These are phyloP conservation scores for Elymus sibiricus DNA, from an alignment of 176 grass and related monocot genomes.

Conservation along the genomic window DNA sequence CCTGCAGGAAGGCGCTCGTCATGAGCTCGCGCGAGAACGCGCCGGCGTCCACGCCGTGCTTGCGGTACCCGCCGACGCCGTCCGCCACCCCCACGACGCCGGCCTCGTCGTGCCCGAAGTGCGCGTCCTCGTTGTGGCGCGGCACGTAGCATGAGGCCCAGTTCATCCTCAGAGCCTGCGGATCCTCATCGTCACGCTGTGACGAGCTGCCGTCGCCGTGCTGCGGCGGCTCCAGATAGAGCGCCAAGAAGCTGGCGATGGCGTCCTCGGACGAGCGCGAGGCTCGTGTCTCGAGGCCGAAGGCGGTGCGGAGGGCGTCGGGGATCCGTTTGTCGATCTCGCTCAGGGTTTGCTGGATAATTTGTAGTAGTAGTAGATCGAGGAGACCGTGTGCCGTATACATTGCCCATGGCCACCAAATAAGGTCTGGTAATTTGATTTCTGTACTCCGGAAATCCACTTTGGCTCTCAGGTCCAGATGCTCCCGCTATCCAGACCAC, in stretches of 20 bases:
- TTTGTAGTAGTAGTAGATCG: not conserved
- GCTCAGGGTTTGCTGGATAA: not conserved
- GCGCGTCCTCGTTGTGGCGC: slow-evolving; percentile 26
- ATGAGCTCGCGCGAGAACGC: slow-evolving; percentile 32
- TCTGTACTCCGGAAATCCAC: too few species aligned
- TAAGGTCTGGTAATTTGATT: too few species aligned
- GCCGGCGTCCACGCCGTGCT: not conserved
- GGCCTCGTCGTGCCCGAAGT: slow-evolving; percentile 18
- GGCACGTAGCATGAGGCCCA: not conserved
- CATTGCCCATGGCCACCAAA: not conserved
- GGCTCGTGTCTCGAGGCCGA: not conserved
- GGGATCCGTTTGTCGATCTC: slow-evolving; percentile 19
- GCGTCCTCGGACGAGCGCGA: not conserved
- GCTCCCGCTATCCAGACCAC: too few species aligned
- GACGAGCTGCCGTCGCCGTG: not conserved
- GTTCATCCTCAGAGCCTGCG: slow-evolving; percentile 2
- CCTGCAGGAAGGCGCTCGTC: not conserved
- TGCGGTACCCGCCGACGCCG: slow-evolving; percentile 25
- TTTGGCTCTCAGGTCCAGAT: too few species aligned
- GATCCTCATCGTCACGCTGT: not conserved
- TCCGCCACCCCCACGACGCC: slow-evolving; percentile 33
- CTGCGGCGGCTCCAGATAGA: not conserved
- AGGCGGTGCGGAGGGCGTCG: not conserved
- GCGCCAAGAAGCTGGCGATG: not conserved
- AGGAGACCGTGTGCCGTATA: not conserved